phyloP scores from a whole-genome alignment of 805 yeast genomes.

The Candida methanosorbosa region DNA sequence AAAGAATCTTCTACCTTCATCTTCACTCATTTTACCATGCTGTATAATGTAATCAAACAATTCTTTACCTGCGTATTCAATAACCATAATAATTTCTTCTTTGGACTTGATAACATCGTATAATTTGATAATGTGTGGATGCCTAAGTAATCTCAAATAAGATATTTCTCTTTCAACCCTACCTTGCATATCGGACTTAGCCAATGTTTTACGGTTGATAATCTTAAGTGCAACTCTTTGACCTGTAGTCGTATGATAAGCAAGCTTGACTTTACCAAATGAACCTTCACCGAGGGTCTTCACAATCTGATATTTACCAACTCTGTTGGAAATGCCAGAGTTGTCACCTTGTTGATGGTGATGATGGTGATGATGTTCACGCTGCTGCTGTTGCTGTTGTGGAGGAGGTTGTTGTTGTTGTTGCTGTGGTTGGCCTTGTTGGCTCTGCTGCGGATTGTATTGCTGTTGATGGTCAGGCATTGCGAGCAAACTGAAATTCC shows the following conservation, averaged over 20 bases:
- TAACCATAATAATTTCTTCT: slow-evolving; percentile 95
- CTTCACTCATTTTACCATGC: slow-evolving; percentile 85
- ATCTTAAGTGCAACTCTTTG: slow-evolving; percentile 90
- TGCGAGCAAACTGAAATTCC: too few species aligned
- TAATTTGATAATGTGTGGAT: slow-evolving; percentile 91
- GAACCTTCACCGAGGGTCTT: slow-evolving; percentile 95
- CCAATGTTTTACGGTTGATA: slow-evolving; percentile 84
- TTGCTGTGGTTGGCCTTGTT: slow-evolving; percentile 3
- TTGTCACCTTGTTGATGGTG: slow-evolving; percentile 7
- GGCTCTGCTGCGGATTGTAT: slow-evolving; percentile 4
- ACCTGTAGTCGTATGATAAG: slow-evolving; percentile 83
- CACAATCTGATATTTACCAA: slow-evolving; percentile 89
- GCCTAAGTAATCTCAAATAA: slow-evolving; percentile 78
- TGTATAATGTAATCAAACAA: slow-evolving; percentile 93
- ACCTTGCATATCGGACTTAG: slow-evolving; percentile 96
- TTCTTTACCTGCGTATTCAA: slow-evolving; percentile 95
- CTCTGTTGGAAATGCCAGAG: slow-evolving; percentile 27
- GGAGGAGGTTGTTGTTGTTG: slow-evolving; percentile 6
- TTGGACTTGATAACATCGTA: slow-evolving; percentile 93
- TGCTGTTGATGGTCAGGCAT: slow-evolving; percentile 2
- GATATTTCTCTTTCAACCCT: slow-evolving; percentile 91
- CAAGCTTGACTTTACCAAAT: slow-evolving; percentile 90
- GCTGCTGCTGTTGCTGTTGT: slow-evolving; percentile 11
- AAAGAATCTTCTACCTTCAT: slow-evolving; percentile 86
- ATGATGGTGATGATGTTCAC: slow-evolving; percentile 14